phyloP scores from a whole-genome alignment of 495 filamentous ascomycete species.

The Xylaria nigripes region DNA sequence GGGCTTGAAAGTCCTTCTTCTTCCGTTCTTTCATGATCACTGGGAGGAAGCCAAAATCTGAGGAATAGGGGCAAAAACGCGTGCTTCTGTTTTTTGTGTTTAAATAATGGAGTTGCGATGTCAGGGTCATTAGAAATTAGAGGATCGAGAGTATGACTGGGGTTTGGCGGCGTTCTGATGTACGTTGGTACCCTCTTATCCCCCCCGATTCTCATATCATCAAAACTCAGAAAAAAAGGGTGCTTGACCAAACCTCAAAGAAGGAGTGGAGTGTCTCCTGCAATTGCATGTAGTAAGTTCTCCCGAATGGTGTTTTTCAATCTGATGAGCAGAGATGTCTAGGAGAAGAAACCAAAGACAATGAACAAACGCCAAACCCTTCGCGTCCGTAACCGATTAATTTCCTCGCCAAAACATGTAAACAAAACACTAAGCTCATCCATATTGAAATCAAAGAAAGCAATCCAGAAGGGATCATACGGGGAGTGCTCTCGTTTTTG shows the following conservation, averaged over 20 bases:
- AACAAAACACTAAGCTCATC: neutral
- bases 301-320: conserved; percentile 43
- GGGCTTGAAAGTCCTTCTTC: conserved; percentile 18
- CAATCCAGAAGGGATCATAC: conserved; percentile 16
- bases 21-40: neutral
- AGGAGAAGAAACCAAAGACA: conserved; percentile 33
- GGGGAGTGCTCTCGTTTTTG: conserved; percentile 10
- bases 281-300: conserved; percentile 19
- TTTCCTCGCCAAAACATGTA: conserved; percentile 18
- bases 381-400: conserved; percentile 12
- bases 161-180: conserved; percentile 20
- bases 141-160: conserved; percentile 20
- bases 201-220: conserved; percentile 25
- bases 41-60: neutral
- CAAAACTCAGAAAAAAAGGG: conserved; percentile 23
- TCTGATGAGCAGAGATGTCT: conserved; percentile 33
- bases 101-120: conserved; percentile 16
- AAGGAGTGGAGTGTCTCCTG: conserved; percentile 39
- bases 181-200: conserved; percentile 29
- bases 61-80: neutral
- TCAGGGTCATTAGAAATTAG: conserved; percentile 26
- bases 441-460: conserved; percentile 4
- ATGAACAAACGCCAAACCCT: conserved; percentile 19
- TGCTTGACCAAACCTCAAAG: conserved; percentile 41
- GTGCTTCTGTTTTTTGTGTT: conserved; percentile 3